Evolutionary conservation across 768 basidiomycete species (phyloP), one percentile per base, ranked within the genome.

Genomic region (Ramaria sp.): DNA sequence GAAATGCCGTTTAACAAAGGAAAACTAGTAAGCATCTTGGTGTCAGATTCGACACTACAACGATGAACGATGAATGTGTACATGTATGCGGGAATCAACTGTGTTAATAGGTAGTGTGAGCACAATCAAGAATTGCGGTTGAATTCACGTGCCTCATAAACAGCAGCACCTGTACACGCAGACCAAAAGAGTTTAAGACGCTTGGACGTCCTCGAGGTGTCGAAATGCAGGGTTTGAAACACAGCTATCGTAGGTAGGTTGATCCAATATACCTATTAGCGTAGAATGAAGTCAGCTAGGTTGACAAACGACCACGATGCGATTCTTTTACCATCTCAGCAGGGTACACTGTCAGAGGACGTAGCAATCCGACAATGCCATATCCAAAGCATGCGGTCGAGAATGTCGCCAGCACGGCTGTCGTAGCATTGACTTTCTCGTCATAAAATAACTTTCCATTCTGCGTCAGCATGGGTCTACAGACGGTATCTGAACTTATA

Each of bases 301-400:
- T 37, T 37, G 34, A 37, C 9, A 13, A 13, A 37, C 34, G 30
- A 24, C 34, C n/a, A 19, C n/a, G 37, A 38, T 39, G 33, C 33
- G 12, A 20, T 10, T 19, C 9, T 13, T 37, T 37, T 42, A 60
- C 79, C 79, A 80, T 79, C 64, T 81, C 80, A n/a, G 77, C 75
- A 0, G 80, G 80, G 63, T 82, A 80, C 7, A 82, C 79, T 0
- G 78, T 79, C 20, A 83, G 68, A 2, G 81, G 80, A 3, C 81
- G 76, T 10, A 82, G 67, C 3, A 84, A 61, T 3, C 83, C 82
- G 5, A 80, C 79, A 6, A 84, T 66, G 2, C 81, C 81, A 60
- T 82, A 83, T 17, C 81, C 81, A 45, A 38, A 60, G n/a, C 58
- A 38, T 19, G 62, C 62, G 22, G 63, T 63, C 12, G 60, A 47